Evolutionary conservation across 805 yeast genomes (phyloP), one percentile per base, ranked within the genome.

Genomic region (Hanseniaspora mollemarum): DNA sequence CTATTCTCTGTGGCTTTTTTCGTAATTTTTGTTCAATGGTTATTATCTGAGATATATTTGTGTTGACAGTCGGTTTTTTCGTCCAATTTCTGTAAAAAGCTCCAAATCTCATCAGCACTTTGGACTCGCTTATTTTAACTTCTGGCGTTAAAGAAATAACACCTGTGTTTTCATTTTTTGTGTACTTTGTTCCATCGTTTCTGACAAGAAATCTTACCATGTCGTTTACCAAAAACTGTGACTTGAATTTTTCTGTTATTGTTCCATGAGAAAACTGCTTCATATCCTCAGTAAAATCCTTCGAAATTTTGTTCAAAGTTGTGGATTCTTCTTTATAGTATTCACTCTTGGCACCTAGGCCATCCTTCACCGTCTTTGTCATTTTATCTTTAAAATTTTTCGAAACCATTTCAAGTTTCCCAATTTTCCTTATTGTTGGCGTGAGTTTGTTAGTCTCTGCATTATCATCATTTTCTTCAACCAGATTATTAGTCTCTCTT

Each of bases 1-100:
- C 24, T 1, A 26, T 19, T 33, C 37, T 26, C 21, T 48, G 45
- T 50, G 58, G 65, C 39, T 56, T 72, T 42, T 48, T 46, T 13
- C 44, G 55, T 51, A 44, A 54, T 51, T 68, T 64, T 0, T 60
- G 43, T 2, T 43, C 33, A 13, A 49, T n/a, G 5, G 36, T 48
- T 29, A 43, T 32, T 3, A 40, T 18, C n/a, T 48, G 51, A 6
- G 51, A 48, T 2, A 48, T 10, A 18, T 48, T 44, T 24, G 21
- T n/a, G n/a, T 48, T 48, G 21, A 40, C 18, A 3, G 39, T 35
- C 21, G 43, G 33, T 18, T 32, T 48, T 33, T 18, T 40, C 1
- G 45, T 48, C 51, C 44, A 40, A n/a, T 43, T 25, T 33, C 51
- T 39, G 33, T 48, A 48, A 33, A 48, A 48, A 4, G 43, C 40